These are phyloP conservation scores for Gastrolobium bilobum DNA, from an alignment of 306 rosid species.

Conservation along the genomic window DNA sequence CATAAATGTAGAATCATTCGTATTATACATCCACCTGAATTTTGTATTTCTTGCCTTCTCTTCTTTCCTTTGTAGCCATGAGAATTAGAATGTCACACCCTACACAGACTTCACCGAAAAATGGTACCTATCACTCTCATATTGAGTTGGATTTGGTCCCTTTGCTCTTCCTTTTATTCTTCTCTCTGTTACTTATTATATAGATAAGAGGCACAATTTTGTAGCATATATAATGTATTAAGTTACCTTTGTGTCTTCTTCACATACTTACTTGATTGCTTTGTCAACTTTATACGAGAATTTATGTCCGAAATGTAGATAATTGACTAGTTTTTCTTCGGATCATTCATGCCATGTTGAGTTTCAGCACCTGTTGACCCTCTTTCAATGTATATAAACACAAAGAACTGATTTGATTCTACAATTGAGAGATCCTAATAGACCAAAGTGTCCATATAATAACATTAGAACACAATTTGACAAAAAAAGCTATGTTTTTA, in stretches of 20 bases:
- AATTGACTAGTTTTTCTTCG: constrained; percentile 7
- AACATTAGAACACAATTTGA: not conserved
- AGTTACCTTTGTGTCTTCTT: constrained; percentile 33
- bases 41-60: constrained; percentile 47
- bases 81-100: constrained; percentile 51
- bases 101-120: constrained; percentile 26
- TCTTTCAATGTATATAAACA: not conserved
- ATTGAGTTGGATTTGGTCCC: constrained; percentile 69
- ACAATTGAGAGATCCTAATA: no score
- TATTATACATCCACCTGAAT: constrained; percentile 18
- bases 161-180: constrained; percentile 46
- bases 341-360: not conserved
- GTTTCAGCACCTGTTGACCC: not conserved
- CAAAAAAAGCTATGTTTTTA: not conserved
- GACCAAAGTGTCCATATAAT: no score
- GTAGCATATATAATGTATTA: not conserved
- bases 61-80: constrained; percentile 32
- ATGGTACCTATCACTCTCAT: constrained; percentile 57
- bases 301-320: constrained; percentile 32
- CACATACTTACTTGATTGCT: not conserved
- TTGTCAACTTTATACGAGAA: constrained; percentile 46
- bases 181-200: constrained; percentile 38
- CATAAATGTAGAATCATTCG: constrained; percentile 26
- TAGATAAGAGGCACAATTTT: constrained; percentile 28
- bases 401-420: no score